Conservation (phyloP, 306 rosid species). For the Lagenaria siceraria region DNA sequence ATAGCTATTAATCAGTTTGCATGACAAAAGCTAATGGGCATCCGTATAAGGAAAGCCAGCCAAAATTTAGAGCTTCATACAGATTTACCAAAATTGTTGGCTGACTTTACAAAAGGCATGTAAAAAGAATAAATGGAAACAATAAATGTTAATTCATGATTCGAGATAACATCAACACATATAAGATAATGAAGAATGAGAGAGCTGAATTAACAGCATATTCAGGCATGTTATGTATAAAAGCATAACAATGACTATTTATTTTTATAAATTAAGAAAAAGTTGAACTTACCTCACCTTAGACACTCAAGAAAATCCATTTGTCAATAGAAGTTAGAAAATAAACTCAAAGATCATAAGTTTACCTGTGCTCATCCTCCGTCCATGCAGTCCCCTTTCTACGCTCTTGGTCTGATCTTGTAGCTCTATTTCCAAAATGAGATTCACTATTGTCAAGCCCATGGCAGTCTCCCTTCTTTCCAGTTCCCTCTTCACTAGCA, state of each 20-base stretch:
- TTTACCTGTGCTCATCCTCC: slow-evolving; percentile 93
- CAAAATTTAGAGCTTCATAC: not conserved
- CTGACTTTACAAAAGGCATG: not conserved
- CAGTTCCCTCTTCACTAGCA: slow-evolving; percentile 55
- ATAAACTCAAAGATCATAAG: slow-evolving; percentile 7
- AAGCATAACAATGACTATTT: not conserved
- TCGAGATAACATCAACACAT: not conserved
- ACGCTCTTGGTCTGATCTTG: slow-evolving; percentile 87
- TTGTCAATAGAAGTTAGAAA: not conserved
- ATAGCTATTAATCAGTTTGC: not conserved
- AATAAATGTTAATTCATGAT: not conserved
- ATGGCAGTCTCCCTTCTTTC: slow-evolving; percentile 44
- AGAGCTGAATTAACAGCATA: not conserved
- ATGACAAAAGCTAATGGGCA: not conserved
- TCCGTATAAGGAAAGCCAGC: not conserved
- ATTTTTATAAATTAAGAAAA: not conserved
- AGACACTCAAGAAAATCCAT: not conserved
- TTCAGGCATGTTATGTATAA: not conserved
- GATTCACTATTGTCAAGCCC: slow-evolving; percentile 44
- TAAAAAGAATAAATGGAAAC: not conserved
- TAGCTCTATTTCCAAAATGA: slow-evolving; percentile 57
- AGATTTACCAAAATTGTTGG: not conserved
- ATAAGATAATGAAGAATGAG: not conserved
- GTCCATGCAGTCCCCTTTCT: slow-evolving; percentile 99
- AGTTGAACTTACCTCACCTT: not conserved